Evolutionary conservation across 495 filamentous ascomycete species (phyloP).

Genomic region (Aspergillus saccharolyticus): DNA sequence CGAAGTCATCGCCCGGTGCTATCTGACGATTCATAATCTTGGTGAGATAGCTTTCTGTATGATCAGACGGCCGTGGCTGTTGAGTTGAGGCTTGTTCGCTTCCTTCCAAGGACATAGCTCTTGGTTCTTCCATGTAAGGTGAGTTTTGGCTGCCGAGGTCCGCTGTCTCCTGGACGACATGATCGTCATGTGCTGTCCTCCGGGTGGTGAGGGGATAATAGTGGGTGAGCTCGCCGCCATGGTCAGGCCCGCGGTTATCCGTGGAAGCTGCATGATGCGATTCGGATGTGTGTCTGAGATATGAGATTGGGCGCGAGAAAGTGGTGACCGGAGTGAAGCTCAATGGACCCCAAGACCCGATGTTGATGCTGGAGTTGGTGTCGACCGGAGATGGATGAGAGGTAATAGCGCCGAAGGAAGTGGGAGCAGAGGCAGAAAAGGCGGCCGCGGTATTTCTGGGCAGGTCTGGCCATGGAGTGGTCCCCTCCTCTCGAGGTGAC

Average conservation of each 20-base stretch:
- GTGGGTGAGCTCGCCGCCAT: conserved; percentile 2
- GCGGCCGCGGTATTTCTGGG: conserved; percentile 15
- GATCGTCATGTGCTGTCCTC: not conserved
- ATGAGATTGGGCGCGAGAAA: conserved; percentile 33
- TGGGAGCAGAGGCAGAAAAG: conserved; percentile 19
- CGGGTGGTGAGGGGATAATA: conserved; percentile 21
- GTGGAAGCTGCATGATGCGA: conserved; percentile 11
- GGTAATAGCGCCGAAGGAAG: conserved; percentile 13
- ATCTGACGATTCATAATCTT: conserved; percentile 9
- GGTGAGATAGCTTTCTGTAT: conserved; percentile 11
- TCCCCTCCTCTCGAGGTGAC: conserved; percentile 17
- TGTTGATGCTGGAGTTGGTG: conserved; percentile 28
- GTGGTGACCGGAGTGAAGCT: conserved; percentile 25
- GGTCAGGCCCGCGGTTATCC: conserved; percentile 1
- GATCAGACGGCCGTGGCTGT: not conserved
- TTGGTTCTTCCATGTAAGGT: conserved; percentile 5
- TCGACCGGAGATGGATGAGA: conserved; percentile 26
- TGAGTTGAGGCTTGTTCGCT: not conserved
- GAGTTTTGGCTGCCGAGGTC: conserved; percentile 13
- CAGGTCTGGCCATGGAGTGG: conserved; percentile 24
- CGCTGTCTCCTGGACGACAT: conserved; percentile 7
- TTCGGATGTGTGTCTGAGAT: conserved; percentile 30
- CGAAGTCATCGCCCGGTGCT: conserved; percentile 1
- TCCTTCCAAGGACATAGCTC: conserved; percentile 1
- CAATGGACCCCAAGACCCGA: conserved; percentile 30